Base-by-base conservation (phyloP, 2,329 filamentous ascomycete species). In the Pestalotiopsis fici region DNA sequence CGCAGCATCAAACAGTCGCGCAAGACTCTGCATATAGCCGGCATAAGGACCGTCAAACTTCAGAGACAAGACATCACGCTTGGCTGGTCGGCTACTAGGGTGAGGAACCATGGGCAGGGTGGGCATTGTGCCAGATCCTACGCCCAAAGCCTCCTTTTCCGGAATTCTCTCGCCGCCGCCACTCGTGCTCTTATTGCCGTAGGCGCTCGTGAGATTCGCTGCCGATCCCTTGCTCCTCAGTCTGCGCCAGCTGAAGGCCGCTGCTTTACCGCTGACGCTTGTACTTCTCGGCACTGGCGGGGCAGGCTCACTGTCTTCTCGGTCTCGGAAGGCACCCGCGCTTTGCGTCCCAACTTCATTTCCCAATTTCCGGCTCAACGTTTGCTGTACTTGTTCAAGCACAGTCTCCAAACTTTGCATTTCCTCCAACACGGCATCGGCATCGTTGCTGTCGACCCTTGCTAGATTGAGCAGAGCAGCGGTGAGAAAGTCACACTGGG, bases 341-440 rank as follows among this genome's bases (percentile, higher is more conserved):
- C 91, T 89, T 67, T 95, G 90, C 2, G 95, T 89, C 12, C 96
- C 96, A 12, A 99, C 96, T 71, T 99, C 96, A 74, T 86, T 93
- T n/a, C 96, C 95, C 3, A 99, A 87, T 75, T 94, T 97, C 77
- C 97, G 95, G 4, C 88, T 83, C 55, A 98, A 83, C 3, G 87
- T 85, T 0, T 85, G 81, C 78, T 98, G 95, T 0, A 95, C 93
- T 77, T 95, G 92, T 75, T 98, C 95, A 35, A 99, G 85, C 35
- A 98, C 87, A 47, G 86, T 85, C 78, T 99, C 96, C 4, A 99
- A 85, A 2, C 90, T 86, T 77, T 98, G 94, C 91, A 99, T 96
- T 78, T 99, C 96, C 73, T 97, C 94, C 18, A 97, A 85, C 23
- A 98, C 90, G 0, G 94, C 93, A 76, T 98, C 95, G 0, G 95